phyloP scores from a whole-genome alignment of 768 basidiomycete species.

The Clitopilus passeckerianus region DNA sequence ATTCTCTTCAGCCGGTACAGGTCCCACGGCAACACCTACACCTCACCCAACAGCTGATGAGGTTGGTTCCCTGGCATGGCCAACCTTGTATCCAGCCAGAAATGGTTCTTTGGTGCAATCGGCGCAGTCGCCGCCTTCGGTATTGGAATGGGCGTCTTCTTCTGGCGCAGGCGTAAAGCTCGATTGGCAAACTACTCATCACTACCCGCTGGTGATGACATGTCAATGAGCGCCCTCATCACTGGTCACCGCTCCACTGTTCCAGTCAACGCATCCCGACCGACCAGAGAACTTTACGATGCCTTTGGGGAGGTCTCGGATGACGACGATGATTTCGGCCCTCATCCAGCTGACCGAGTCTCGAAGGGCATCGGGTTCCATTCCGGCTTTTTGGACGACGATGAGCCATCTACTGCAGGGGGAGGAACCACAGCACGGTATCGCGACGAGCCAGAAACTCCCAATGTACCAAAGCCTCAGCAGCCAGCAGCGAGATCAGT shows the following conservation, averaged over 20 bases:
- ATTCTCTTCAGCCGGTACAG: constrained; percentile 36
- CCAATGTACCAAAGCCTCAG: constrained; percentile 9
- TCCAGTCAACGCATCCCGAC: constrained; percentile 34
- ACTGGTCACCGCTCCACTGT: constrained; percentile 22
- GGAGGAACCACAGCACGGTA: constrained; percentile 29
- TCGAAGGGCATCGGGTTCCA: constrained; percentile 55
- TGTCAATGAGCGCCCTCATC: constrained; percentile 73
- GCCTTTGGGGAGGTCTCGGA: constrained; percentile 91
- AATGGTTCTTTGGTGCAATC: constrained; percentile 89
- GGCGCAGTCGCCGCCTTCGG: constrained; percentile 76
- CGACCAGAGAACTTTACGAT: constrained; percentile 89
- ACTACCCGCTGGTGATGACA: constrained; percentile 58
- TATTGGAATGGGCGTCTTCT: constrained; percentile 64
- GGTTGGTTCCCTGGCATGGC: constrained; percentile 81
- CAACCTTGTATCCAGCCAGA: constrained; percentile 66
- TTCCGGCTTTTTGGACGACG: constrained; percentile 81
- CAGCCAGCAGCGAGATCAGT: constrained; percentile 13
- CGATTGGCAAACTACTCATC: constrained; percentile 49
- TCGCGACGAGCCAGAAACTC: constrained; percentile 49
- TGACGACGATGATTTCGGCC: constrained; percentile 67
- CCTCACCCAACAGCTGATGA: constrained; percentile 63
- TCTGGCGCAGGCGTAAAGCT: constrained; percentile 64
- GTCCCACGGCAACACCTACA: constrained; percentile 21
- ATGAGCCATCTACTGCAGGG: constrained; percentile 40
- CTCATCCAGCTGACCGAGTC: constrained; percentile 24